Evolutionary conservation across 805 yeast species (phyloP).

Genomic region (Lipomyces chichibuensis): DNA sequence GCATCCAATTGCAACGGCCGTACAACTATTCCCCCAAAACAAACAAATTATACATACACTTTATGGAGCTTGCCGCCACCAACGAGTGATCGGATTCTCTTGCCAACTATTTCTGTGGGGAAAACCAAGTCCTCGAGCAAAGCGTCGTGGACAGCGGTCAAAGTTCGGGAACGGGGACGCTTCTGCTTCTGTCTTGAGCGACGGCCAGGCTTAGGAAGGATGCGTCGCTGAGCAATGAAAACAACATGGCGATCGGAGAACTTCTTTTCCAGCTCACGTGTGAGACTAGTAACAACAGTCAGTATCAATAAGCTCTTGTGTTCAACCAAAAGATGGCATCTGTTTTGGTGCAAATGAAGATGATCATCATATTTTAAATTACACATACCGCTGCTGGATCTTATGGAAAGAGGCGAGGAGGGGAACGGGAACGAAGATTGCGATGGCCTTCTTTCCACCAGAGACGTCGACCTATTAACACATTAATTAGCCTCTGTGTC

Average conservation of each 20-base stretch:
- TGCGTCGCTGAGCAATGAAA: slow-evolving; percentile 99
- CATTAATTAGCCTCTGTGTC: neutral
- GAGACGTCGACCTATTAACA: slow-evolving; percentile 76
- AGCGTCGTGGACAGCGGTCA: slow-evolving; percentile 98
- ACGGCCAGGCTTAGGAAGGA: slow-evolving; percentile 98
- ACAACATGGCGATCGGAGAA: slow-evolving; percentile 99
- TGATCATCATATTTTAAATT: neutral
- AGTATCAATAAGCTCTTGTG: neutral
- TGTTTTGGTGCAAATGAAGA: neutral
- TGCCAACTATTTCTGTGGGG: slow-evolving; percentile 99
- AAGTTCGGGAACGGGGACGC: slow-evolving; percentile 99
- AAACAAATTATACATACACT: slow-evolving; percentile 49
- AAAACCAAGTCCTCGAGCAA: slow-evolving; percentile 97
- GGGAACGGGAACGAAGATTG: slow-evolving; percentile 98
- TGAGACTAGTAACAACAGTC: slow-evolving; percentile 62
- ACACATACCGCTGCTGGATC: slow-evolving; percentile 65
- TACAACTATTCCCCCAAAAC: neutral
- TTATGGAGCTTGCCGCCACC: slow-evolving; percentile 99
- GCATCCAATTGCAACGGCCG: neutral
- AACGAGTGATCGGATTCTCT: slow-evolving; percentile 98
- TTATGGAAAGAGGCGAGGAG: slow-evolving; percentile 89
- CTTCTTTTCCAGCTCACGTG: slow-evolving; percentile 99
- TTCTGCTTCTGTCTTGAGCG: slow-evolving; percentile 89
- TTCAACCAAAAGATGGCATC: neutral
- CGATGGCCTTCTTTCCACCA: slow-evolving; percentile 98